phyloP scores from a whole-genome alignment of 2,329 filamentous ascomycete species.

The Botrytis galanthina region DNA sequence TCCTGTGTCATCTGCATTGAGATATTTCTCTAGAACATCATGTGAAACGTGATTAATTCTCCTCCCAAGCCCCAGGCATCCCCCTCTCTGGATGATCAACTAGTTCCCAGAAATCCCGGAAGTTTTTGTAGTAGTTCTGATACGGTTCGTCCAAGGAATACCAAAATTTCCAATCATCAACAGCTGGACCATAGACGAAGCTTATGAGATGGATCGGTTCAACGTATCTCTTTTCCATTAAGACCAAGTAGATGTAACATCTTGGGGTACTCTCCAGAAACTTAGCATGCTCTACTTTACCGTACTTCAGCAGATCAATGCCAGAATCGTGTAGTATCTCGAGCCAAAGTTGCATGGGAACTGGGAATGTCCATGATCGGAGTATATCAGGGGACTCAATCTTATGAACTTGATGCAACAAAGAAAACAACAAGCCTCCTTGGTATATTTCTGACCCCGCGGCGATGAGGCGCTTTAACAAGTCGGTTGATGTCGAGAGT shows the following conservation, averaged over 20 bases:
- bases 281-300: background rate
- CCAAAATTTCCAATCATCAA: background rate
- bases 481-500: background rate
- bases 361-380: background rate
- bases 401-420: too few species aligned
- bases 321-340: background rate
- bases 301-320: background rate
- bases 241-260: too few species aligned
- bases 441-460: fast-evolving
- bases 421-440: too few species aligned
- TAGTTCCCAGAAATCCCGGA: background rate
- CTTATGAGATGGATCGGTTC: too few species aligned
- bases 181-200: background rate
- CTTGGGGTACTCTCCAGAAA: background rate
- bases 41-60: background rate
- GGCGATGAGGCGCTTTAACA: background rate
- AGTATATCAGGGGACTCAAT: too few species aligned
- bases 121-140: background rate
- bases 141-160: background rate
- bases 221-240: too few species aligned
- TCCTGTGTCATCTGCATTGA: background rate
- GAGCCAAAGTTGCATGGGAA: background rate
- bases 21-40: fast-evolving
- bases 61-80: slow-evolving; percentile 6
- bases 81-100: background rate